A percentile compares a stretch with the other conserved stretches of the same genome.
These are phyloP conservation scores for Aspergillus persii DNA, from an alignment of 2,329 filamentous ascomycete species.

Conservation along the genomic window DNA sequence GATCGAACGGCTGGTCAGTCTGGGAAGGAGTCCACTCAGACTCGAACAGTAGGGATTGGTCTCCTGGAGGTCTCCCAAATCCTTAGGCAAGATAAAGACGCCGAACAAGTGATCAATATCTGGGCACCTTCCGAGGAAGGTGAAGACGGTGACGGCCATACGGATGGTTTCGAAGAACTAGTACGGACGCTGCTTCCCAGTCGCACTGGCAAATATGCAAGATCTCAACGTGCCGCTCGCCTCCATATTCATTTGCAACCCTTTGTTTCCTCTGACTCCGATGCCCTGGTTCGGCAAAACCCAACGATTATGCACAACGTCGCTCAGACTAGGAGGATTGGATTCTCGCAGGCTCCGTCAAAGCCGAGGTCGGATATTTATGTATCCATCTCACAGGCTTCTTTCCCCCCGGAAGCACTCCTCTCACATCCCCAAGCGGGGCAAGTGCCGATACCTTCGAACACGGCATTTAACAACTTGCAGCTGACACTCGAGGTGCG, in stretches of 20 bases:
- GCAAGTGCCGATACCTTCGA: slow-evolving; percentile 69
- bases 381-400: slow-evolving; percentile 74
- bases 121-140: slow-evolving; percentile 64
- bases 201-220: slow-evolving; percentile 70
- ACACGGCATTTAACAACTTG: slow-evolving; percentile 67
- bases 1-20: slow-evolving; percentile 23
- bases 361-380: slow-evolving; percentile 93
- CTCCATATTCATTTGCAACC: slow-evolving; percentile 76
- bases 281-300: slow-evolving; percentile 76
- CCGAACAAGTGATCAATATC: slow-evolving; percentile 72
- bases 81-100: slow-evolving; percentile 68
- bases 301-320: slow-evolving; percentile 84
- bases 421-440: slow-evolving; percentile 72
- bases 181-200: slow-evolving; percentile 72
- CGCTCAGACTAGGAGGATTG: slow-evolving; percentile 79
- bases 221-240: slow-evolving; percentile 69
- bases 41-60: slow-evolving; percentile 73
- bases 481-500: slow-evolving; percentile 89
- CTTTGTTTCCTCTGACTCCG: slow-evolving; percentile 75
- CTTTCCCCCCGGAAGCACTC: slow-evolving; percentile 66
- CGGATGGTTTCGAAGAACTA: slow-evolving; percentile 69
- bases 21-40: slow-evolving; percentile 45
- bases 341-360: slow-evolving; percentile 87
- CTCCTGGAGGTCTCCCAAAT: slow-evolving; percentile 72
- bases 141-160: slow-evolving; percentile 58